phyloP scores from a whole-genome alignment of 768 basidiomycete genomes.

The Collybiopsis confluens region DNA sequence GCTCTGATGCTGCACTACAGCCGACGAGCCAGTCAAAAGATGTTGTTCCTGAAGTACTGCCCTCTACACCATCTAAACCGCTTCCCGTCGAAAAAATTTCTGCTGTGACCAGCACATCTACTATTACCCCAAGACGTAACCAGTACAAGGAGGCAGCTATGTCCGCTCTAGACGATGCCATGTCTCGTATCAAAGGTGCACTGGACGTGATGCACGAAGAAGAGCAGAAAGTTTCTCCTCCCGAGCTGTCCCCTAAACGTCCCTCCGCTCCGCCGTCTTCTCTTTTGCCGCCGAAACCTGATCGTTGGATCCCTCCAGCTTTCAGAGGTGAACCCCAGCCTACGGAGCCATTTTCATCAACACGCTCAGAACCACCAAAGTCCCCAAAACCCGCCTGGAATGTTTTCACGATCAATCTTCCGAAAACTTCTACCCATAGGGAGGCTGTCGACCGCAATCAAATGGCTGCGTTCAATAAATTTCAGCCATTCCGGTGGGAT shows the following conservation, averaged over 20 bases:
- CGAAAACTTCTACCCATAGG: slow-evolving; percentile 34
- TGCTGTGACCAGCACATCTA: slow-evolving; percentile 26
- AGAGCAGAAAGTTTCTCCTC: slow-evolving; percentile 23
- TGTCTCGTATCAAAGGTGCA: slow-evolving; percentile 84
- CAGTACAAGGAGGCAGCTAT: slow-evolving; percentile 54
- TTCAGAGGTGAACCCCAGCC: slow-evolving; percentile 33
- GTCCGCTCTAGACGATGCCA: slow-evolving; percentile 76
- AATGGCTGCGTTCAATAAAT: slow-evolving; percentile 36
- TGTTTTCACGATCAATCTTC: slow-evolving; percentile 42
- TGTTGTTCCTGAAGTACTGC: neutral
- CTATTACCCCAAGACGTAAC: slow-evolving; percentile 18
- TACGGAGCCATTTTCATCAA: slow-evolving; percentile 41
- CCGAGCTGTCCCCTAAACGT: slow-evolving; percentile 18
- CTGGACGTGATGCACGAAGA: slow-evolving; percentile 63
- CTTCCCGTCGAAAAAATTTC: slow-evolving; percentile 16
- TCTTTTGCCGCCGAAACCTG: slow-evolving; percentile 22
- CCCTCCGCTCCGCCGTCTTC: slow-evolving; percentile 12
- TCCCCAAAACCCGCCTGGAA: slow-evolving; percentile 40
- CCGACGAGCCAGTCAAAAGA: neutral
- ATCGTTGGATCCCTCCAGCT: slow-evolving; percentile 59
- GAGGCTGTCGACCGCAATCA: slow-evolving; percentile 49
- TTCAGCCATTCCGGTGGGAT: slow-evolving; percentile 50
- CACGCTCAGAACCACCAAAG: slow-evolving; percentile 42
- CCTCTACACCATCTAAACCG: slow-evolving; percentile 10
- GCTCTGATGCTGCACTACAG: neutral